Base-by-base conservation (phyloP, 164 flowering plant species). In the Stephania japonica region DNA sequence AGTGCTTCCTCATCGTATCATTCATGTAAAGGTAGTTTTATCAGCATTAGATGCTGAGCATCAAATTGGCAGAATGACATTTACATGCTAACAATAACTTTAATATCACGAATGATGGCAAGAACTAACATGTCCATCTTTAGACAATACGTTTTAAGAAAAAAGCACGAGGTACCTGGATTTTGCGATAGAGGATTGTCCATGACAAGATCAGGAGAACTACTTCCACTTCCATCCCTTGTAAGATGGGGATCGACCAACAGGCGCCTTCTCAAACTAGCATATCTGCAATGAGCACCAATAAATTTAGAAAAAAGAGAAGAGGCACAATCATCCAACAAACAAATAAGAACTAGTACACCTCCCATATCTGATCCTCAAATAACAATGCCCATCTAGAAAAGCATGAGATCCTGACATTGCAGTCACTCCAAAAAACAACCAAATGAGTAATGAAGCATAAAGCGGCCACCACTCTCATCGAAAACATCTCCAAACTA, bases 121-220 rank as follows among this genome's bases (percentile, higher is more conserved):
- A 47, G 16, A 7, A 47, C 53, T 47, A 2, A 2, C 38, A 32
- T 32, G 38, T 2, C 2, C 38, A 32, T 32, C n/a, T 47, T 47
- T 16, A 47, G 63, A 56, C n/a, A n/a, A n/a, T n/a, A n/a, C n/a
- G n/a, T n/a, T n/a, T n/a, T n/a, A n/a, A n/a, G n/a, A n/a, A n/a
- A n/a, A n/a, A n/a, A n/a, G n/a, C n/a, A n/a, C n/a, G n/a, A n/a
- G n/a, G n/a, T n/a, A n/a, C 99, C 98, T 75, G 99, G 99, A 75
- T 88, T 87, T 78, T 90, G 97, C 19, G 99, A 95, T 18, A 95
- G 80, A n/a, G 99, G 98, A 78, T 95, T 88, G 78, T 95, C 99
- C 71, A 95, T 82, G 62, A 78, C 87, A 71, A 79, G 86, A 82
- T 88, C 81, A 19, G 89, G 89, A 67, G 88, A 86, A 76, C 41